Evolutionary conservation across 2,329 filamentous ascomycete species (phyloP).

Genomic region (Xylariomycetidae sp.): DNA sequence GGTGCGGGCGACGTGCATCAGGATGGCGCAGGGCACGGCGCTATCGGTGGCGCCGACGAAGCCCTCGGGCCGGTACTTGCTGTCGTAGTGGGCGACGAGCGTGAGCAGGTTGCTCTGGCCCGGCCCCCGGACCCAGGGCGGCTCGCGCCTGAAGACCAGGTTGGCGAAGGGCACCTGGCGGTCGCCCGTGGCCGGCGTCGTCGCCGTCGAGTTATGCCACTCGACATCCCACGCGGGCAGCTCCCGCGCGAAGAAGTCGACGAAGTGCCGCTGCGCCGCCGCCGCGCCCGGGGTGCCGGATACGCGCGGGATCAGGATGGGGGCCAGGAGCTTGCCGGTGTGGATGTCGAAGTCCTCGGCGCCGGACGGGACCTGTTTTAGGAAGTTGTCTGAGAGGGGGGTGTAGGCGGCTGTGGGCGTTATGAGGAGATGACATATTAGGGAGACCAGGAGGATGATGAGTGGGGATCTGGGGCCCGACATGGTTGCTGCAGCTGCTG

Average conservation of each 20-base stretch:
- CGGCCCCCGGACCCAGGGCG: constrained; percentile 65
- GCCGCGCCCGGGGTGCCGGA: constrained; percentile 66
- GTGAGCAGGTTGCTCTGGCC: constrained; percentile 72
- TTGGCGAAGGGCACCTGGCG: constrained; percentile 70
- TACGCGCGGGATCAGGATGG: constrained; percentile 70
- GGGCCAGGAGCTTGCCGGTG: constrained; percentile 64
- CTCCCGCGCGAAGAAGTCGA: constrained; percentile 61
- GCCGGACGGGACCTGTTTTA: constrained; percentile 58
- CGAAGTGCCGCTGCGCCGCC: constrained; percentile 66
- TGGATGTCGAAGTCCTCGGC: constrained; percentile 69
- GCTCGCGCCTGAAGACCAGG: constrained; percentile 71
- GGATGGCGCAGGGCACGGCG: constrained; percentile 78
- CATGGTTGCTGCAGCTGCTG: no score
- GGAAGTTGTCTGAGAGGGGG: constrained; percentile 59
- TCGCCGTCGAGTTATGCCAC: constrained; percentile 71
- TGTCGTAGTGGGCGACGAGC: constrained; percentile 81
- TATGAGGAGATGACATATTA: constrained; percentile 16
- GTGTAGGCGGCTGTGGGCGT: constrained; percentile 28
- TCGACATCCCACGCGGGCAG: constrained; percentile 67
- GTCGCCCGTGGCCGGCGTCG: constrained; percentile 60
- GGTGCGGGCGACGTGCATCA: constrained; percentile 70
- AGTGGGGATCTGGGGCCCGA: no score
- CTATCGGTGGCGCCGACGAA: constrained; percentile 85
- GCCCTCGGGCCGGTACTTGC: constrained; percentile 64
- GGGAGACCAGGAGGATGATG: constrained; percentile 3